Percentiles rank a stretch among this genome's conserved stretches.
Evolutionary conservation across 352 stramenopile genomes (phyloP).

Genomic region (Pythium rishiriense): DNA sequence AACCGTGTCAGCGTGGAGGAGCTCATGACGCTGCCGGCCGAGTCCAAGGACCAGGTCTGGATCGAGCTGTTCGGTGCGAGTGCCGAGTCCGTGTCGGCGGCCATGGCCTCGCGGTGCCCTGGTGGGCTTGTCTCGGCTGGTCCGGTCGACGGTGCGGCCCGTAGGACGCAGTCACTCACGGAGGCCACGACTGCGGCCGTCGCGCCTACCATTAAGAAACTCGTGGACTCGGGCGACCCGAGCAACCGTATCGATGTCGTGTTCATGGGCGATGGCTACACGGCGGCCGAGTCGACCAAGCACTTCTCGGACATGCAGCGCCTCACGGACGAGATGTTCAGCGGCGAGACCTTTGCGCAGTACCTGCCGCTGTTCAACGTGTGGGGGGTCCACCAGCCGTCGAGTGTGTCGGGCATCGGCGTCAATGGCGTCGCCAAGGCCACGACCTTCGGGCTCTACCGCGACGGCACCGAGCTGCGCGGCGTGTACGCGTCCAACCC

Average conservation of each 20-base stretch:
- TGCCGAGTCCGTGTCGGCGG: conserved; percentile 3
- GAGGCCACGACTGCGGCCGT: not conserved
- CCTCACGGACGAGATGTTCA: conserved; percentile 43
- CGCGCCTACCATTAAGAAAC: conserved; percentile 20
- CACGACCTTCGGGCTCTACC: conserved; percentile 17
- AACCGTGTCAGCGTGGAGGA: conserved; percentile 16
- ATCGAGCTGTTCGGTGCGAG: conserved; percentile 21
- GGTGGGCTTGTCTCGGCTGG: conserved; percentile 6
- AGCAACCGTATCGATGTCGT: conserved; percentile 45
- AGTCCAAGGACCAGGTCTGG: conserved; percentile 6
- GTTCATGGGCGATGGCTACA: conserved; percentile 53
- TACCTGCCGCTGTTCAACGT: conserved; percentile 26
- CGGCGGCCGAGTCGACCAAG: conserved; percentile 20
- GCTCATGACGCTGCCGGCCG: not conserved
- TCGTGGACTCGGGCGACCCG: conserved; percentile 40
- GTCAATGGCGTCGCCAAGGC: not conserved
- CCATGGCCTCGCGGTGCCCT: conserved; percentile 17
- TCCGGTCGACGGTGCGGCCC: no score
- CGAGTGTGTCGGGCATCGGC: conserved; percentile 11
- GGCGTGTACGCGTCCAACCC: conserved; percentile 26
- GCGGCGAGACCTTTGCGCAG: conserved; percentile 22
- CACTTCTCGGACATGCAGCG: conserved; percentile 37
- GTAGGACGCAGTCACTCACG: not conserved
- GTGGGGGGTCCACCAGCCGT: conserved; percentile 14
- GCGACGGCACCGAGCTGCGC: conserved; percentile 17